These are phyloP conservation scores for Russula virescens DNA, from an alignment of 768 basidiomycete genomes.

Conservation along the genomic window DNA sequence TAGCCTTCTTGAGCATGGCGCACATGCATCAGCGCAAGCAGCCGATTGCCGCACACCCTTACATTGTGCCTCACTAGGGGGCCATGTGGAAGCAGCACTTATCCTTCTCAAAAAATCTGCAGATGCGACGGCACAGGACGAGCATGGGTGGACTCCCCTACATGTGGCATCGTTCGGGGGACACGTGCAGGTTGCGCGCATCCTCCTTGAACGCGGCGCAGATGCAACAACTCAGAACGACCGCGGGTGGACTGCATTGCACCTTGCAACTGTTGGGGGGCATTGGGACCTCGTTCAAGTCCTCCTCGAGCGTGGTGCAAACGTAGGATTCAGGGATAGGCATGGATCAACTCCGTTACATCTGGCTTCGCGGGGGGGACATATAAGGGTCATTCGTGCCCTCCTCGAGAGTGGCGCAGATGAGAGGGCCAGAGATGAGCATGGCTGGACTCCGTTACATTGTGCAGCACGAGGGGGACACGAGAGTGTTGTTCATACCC, in stretches of 20 bases:
- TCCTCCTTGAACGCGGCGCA: too few relatives aligned
- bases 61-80: background rate
- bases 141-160: too few relatives aligned
- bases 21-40: background rate
- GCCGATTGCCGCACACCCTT: background rate
- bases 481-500: background rate
- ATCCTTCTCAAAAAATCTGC: background rate
- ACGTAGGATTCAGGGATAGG: background rate
- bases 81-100: background rate
- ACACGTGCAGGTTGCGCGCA: too few relatives aligned
- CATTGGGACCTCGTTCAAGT: background rate
- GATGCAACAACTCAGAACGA: too few relatives aligned
- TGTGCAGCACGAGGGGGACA: background rate
- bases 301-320: background rate
- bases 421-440: background rate
- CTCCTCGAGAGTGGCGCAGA: background rate
- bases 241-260: background rate
- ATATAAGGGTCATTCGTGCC: background rate
- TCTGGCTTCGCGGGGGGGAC: background rate
- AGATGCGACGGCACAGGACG: too few relatives aligned
- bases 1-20: background rate
- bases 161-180: too few relatives aligned
- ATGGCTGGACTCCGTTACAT: background rate
- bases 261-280: background rate
- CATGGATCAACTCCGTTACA: background rate